Percentiles rank a stretch among this genome's conserved stretches.
These are phyloP conservation scores for Neurospora sp. DNA, from an alignment of 495 filamentous ascomycete genomes.

Conservation along the genomic window DNA sequence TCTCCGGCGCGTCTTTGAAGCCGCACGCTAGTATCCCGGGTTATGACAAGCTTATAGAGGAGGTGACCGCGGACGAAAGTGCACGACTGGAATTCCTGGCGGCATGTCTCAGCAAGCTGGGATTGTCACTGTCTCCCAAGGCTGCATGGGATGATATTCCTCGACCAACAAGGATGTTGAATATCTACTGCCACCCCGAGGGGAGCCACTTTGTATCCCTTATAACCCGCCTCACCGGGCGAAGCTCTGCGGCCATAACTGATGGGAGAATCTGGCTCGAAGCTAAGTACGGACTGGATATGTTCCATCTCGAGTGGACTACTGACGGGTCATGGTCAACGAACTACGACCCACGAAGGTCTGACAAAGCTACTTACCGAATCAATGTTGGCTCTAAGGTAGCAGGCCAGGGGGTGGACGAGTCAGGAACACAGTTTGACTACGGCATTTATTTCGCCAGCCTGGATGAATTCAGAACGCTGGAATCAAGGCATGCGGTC, in stretches of 20 bases:
- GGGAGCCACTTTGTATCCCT: not conserved
- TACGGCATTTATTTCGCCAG: slow-evolving; percentile 71
- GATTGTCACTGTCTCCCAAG: slow-evolving; percentile 75
- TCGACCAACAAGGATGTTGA: not conserved
- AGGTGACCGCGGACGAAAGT: slow-evolving; percentile 60
- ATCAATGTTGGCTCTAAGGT: not conserved
- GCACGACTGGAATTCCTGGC: slow-evolving; percentile 67
- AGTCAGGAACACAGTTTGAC: slow-evolving; percentile 49
- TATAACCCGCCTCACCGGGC: not conserved
- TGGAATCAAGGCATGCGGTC: not conserved
- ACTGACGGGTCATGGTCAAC: not conserved
- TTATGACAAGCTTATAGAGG: slow-evolving; percentile 58
- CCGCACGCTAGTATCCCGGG: slow-evolving; percentile 49
- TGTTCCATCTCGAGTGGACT: not conserved
- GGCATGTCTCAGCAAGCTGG: slow-evolving; percentile 73
- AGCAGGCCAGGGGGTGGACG: not conserved
- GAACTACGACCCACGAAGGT: not conserved
- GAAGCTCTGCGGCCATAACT: not conserved
- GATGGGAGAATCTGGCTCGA: not conserved
- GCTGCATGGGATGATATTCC: slow-evolving; percentile 42
- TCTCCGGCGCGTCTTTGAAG: slow-evolving; percentile 70
- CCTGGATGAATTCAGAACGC: slow-evolving; percentile 49
- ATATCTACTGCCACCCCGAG: not conserved
- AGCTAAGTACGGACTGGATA: not conserved
- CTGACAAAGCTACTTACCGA: not conserved